Base-by-base conservation (phyloP, 345 rosid species). In the Boechera retrofracta region DNA sequence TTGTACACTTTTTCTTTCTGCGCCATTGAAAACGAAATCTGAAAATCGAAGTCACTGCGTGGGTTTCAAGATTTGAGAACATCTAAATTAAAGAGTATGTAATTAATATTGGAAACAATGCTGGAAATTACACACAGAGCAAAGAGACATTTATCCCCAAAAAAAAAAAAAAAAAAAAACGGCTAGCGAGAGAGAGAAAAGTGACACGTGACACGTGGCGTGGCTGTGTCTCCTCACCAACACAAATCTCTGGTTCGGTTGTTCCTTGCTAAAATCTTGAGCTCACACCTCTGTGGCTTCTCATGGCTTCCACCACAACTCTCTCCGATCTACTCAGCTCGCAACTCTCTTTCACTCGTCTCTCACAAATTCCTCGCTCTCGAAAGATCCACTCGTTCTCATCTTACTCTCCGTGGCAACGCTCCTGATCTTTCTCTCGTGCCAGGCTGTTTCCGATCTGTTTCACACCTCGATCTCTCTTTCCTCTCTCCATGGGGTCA, bases 371-470 rank as follows among this genome's bases (percentile, higher is more conserved):
- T 86, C 84, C 85, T 83, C 11, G 67, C 83, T 4, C 82, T 91
- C 0, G 99, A 95, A 67, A 73, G 97, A 39, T 64, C 91, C 53
- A 89, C 97, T 49, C 97, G 97, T 84, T 41, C 84, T 44, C 82
- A 79, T 58, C 89, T 95, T 82, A 72, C 92, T 53, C 92, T 95
- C 92, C 98, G 96, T 1, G 98, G 98, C 66, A 95, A 88, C 82
- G 85, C 88, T 15, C 85, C 86, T n/a, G 85, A 95, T 72, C 89
- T 93, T 64, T 63, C 42, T 82, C 64, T 51, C 64, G 73, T 88
- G 63, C 98, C 97, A 0, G 71, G 55, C 44, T 82, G 89, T 38
- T 95, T 95, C 91, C 79, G 89, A 65, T 82, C 88, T 7, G 86
- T 93, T 13, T 81, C 87, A 13, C 63, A 78, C 55, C 87, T 95